A percentile compares a stretch with the other conserved stretches of the same genome.
Conservation (phyloP, 179 eudicot species). For the Carnegiea gigantea region DNA sequence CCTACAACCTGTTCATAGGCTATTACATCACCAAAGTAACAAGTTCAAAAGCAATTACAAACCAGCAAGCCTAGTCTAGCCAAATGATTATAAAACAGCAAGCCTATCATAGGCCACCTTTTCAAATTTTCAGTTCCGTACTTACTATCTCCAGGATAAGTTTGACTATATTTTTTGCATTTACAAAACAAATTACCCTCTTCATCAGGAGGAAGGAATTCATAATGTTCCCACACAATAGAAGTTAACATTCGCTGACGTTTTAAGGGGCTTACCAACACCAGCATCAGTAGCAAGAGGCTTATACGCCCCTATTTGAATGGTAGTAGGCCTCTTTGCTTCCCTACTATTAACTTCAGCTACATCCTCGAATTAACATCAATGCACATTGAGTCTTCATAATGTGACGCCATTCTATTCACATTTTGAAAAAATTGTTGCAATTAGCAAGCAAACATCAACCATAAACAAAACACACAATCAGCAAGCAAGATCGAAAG, state of each 20-base stretch:
- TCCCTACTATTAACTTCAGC: not conserved
- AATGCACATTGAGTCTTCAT: not conserved
- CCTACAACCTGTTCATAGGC: no score
- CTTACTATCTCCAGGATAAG: not conserved
- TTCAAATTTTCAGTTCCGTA: constrained; percentile 1
- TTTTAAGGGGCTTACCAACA: not conserved
- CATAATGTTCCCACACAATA: not conserved
- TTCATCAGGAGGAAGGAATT: not conserved
- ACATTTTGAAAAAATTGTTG: no score
- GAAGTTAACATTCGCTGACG: constrained; percentile 3
- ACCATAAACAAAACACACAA: no score
- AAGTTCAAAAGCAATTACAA: no score
- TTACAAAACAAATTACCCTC: not conserved
- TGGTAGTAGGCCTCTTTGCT: not conserved
- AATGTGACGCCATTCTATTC: no score
- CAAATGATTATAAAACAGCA: no score
- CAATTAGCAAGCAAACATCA: no score
- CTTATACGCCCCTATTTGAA: not conserved
- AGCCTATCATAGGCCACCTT: not conserved
- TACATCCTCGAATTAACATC: not conserved
- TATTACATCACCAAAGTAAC: no score
- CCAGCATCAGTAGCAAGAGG: no score
- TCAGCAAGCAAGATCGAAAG: no score
- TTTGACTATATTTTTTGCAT: constrained; percentile 9
- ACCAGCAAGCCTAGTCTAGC: no score